Percentiles rank a stretch among this genome's conserved stretches.
These are phyloP conservation scores for Reticulascus tulasneorum DNA, from an alignment of 2,329 filamentous ascomycete genomes.

Conservation along the genomic window DNA sequence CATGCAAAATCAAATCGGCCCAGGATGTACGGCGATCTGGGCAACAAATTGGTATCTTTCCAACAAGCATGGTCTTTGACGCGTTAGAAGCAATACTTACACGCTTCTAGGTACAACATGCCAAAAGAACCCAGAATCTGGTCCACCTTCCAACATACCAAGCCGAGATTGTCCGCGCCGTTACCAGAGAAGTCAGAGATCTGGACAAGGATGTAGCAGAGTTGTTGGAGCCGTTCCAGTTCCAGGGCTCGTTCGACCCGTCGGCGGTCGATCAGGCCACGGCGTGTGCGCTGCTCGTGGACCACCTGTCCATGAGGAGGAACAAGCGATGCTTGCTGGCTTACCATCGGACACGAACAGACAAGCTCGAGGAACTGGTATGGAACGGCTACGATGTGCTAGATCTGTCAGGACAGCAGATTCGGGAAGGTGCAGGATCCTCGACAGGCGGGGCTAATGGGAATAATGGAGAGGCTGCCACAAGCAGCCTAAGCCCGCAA, in stretches of 20 bases:
- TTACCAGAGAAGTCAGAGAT: slow-evolving; percentile 89
- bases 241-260: slow-evolving; percentile 81
- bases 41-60: slow-evolving; percentile 71
- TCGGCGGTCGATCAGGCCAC: slow-evolving; percentile 75
- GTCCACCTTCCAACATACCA: slow-evolving; percentile 86
- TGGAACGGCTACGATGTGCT: slow-evolving; percentile 86
- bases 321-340: slow-evolving; percentile 95
- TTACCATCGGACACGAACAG: slow-evolving; percentile 85
- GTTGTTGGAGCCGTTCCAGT: slow-evolving; percentile 78
- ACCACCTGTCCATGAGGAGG: slow-evolving; percentile 90
- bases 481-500: slow-evolving; percentile 84
- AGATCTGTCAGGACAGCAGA: slow-evolving; percentile 61
- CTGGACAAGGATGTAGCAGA: slow-evolving; percentile 80
- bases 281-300: slow-evolving; percentile 84
- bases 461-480: slow-evolving; percentile 43
- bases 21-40: slow-evolving; percentile 81
- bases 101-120: slow-evolving; percentile 73
- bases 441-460: slow-evolving; percentile 26
- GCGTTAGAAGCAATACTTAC: slow-evolving; percentile 10
- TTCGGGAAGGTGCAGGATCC: slow-evolving; percentile 31
- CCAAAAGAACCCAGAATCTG: slow-evolving; percentile 88
- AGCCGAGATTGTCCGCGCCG: slow-evolving; percentile 80
- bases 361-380: slow-evolving; percentile 89
- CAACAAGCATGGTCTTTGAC: neutral
- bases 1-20: too few relatives aligned